Base-by-base conservation (phyloP, 1,139 yeast genomes). In the Yamadazyma dushanensis region DNA sequence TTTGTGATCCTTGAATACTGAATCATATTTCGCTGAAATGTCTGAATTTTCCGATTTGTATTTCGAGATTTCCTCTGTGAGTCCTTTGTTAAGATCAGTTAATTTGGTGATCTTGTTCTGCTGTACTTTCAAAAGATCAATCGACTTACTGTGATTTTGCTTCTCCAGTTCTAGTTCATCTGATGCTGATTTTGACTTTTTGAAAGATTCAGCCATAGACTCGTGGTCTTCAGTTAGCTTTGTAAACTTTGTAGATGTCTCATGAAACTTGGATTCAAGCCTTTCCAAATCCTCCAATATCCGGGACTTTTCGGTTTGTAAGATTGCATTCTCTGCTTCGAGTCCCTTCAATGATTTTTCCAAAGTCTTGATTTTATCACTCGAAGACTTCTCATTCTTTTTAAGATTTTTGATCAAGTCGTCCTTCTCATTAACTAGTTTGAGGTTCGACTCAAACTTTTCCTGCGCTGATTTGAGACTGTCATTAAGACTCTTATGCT, bases 391-490 rank as follows among this genome's bases (percentile, higher is more conserved):
- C 36, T 60, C 69, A 15, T 59, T 59, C 2, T 32, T 36, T 29
- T 54, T 56, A 27, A 65, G 49, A 23, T 47, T 49, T 2, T 56
- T 53, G 17, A 67, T 40, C 13, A 50, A 37, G 3, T 37, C 37
- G 28, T 61, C 62, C 31, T 61, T 63, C 16, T 59, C 61, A 29
- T 56, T 53, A 15, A 65, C 51, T 13, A 54, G 32, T 8, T 51
- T 46, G 7, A 59, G 51, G 4, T 63, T 59, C 3, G 54, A 41
- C 7, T 56, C 57, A 8, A 34, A 66, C 56, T 39, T 67, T 65
- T 27, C 57, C 60, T 46, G 64, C 87, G 24, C 86, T 63, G 30
- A 65, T 65, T 39, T 71, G 74, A 36, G 86, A 66, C 43, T 80
- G 78, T 43, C 43, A 21, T 47, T 46, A 16, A 80, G 57, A 14